Conservation (phyloP, 495 filamentous ascomycete species). For the Niebla homalea region DNA sequence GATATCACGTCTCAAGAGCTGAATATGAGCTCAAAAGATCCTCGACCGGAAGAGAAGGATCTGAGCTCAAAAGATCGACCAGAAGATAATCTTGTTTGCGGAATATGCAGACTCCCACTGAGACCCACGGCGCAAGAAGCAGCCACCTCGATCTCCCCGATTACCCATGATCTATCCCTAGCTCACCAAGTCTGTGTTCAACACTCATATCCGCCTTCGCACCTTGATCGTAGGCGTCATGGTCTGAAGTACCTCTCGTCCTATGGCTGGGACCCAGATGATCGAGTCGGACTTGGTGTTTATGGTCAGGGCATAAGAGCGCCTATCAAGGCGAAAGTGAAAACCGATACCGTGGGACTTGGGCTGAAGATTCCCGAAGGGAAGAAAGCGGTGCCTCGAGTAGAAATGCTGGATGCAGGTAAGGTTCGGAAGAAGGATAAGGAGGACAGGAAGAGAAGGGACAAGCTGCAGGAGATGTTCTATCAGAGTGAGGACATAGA, state of each 20-base stretch:
- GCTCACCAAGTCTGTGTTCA: conserved; percentile 69
- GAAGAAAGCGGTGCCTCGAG: conserved; percentile 18
- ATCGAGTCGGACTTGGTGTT: conserved; percentile 56
- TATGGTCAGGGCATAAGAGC: conserved; percentile 57
- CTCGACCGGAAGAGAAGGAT: conserved; percentile 3
- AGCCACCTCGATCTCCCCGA: conserved; percentile 8
- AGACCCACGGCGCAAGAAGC: neutral
- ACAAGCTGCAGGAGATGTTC: conserved; percentile 51
- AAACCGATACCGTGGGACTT: conserved; percentile 63
- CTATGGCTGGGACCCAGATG: conserved; percentile 83
- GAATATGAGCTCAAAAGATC: conserved; percentile 8
- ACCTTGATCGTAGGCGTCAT: conserved; percentile 62
- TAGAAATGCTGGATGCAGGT: conserved; percentile 54
- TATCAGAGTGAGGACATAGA: conserved; percentile 58
- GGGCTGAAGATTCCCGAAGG: conserved; percentile 36
- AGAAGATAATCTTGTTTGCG: conserved; percentile 26
- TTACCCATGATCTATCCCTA: conserved; percentile 55
- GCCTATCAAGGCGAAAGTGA: conserved; percentile 60
- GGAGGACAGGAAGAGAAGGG: conserved; percentile 48
- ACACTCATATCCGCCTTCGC: conserved; percentile 76
- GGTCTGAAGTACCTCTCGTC: conserved; percentile 63
- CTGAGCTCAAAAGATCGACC: conserved; percentile 9
- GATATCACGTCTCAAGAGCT: conserved; percentile 1
- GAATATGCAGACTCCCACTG: conserved; percentile 47
- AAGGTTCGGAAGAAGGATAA: conserved; percentile 46